Evolutionary conservation across 192 early-diverging fungal genomes (phyloP).

Genomic region (Dissophora ornata): DNA sequence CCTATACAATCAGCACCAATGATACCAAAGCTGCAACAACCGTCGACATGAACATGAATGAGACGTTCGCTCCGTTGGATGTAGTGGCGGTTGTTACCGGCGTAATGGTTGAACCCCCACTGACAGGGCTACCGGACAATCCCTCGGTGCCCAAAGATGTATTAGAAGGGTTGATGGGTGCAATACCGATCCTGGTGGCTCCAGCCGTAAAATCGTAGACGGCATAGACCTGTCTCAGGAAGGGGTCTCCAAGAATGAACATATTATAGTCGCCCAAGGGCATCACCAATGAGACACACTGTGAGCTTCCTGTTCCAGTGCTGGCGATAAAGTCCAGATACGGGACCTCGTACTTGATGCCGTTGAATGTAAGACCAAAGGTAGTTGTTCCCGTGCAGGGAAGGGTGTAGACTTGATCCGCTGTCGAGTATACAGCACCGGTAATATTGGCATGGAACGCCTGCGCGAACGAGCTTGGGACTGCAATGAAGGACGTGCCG

Average conservation of each 20-base stretch:
- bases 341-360: slow-evolving; percentile 38
- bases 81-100: not conserved
- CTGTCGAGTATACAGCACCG: slow-evolving; percentile 22
- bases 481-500: slow-evolving; percentile 53
- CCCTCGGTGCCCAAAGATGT: slow-evolving; percentile 32
- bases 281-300: slow-evolving; percentile 45
- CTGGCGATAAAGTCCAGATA: slow-evolving; percentile 39
- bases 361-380: slow-evolving; percentile 43
- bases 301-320: slow-evolving; percentile 2
- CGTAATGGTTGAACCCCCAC: slow-evolving; percentile 23
- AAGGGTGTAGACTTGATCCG: slow-evolving; percentile 18
- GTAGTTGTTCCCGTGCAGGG: slow-evolving; percentile 38
- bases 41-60: not conserved
- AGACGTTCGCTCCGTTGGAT: not conserved
- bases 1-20: no score
- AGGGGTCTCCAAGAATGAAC: slow-evolving; percentile 49
- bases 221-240: slow-evolving; percentile 46
- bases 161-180: slow-evolving; percentile 18
- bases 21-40: no score
- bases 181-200: slow-evolving; percentile 34
- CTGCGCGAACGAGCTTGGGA: slow-evolving; percentile 31
- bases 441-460: slow-evolving; percentile 42
- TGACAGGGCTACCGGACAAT: slow-evolving; percentile 31
- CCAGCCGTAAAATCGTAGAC: slow-evolving; percentile 52
- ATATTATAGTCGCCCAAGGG: slow-evolving; percentile 43